A percentile compares a stretch with the other conserved stretches of the same genome.
phyloP scores from a whole-genome alignment of 164 flowering plant species.

The Vitis riparia region DNA sequence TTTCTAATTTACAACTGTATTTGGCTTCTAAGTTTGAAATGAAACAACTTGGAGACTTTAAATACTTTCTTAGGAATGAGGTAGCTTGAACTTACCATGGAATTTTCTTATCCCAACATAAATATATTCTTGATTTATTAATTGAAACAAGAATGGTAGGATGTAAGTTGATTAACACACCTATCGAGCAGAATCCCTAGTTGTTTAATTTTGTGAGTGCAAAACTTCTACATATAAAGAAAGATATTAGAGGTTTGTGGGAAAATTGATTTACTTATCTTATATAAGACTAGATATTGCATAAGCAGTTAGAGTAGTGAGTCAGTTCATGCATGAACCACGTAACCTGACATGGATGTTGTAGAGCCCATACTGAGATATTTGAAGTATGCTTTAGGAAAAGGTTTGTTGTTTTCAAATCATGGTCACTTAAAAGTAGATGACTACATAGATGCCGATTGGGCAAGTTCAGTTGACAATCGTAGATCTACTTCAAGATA shows the following conservation, averaged over 20 bases:
- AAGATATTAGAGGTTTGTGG: background rate
- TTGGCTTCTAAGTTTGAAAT: background rate
- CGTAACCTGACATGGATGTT: background rate
- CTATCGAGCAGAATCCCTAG: no score
- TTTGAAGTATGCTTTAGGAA: background rate
- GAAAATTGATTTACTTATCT: no score
- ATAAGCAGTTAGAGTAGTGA: background rate
- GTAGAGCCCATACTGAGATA: background rate
- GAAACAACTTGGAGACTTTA: constrained; percentile 5
- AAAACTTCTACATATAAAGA: background rate
- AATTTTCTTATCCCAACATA: background rate
- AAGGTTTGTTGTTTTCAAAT: background rate
- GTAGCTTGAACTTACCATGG: background rate
- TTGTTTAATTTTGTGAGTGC: no score
- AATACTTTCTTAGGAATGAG: background rate
- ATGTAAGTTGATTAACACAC: no score
- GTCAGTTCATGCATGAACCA: background rate
- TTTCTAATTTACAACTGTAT: background rate
- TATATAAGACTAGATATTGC: background rate
- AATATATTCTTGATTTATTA: background rate
- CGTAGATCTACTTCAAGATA: no score
- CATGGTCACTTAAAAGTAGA: constrained; percentile 1
- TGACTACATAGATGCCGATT: background rate
- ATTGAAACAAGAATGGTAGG: no score
- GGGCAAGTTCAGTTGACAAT: background rate